Percentiles rank a stretch among this genome's conserved stretches.
phyloP scores from a whole-genome alignment of 1,139 yeast genomes.

The Debaryomycetaceae sp. region DNA sequence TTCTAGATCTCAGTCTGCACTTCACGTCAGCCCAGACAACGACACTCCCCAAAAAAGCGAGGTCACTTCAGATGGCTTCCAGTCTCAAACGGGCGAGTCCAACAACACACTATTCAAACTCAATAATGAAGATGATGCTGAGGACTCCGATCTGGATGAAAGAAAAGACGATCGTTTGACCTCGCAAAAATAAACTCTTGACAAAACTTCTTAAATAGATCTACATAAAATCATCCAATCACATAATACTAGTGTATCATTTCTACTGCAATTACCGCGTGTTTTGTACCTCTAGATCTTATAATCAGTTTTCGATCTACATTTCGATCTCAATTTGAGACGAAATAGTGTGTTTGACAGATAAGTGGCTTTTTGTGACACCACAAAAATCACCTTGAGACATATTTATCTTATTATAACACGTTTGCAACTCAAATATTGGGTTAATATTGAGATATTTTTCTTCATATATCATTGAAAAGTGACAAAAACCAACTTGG shows the following conservation, averaged over 20 bases:
- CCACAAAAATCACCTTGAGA: neutral
- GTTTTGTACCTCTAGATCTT: too few species aligned
- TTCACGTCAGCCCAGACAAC: neutral
- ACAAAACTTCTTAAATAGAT: constrained; percentile 6
- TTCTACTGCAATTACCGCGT: too few species aligned
- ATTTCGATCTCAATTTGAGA: too few species aligned
- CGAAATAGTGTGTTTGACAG: too few species aligned
- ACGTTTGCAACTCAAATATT: neutral
- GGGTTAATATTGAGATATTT: too few species aligned
- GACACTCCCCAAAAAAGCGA: constrained; percentile 27
- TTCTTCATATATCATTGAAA: too few species aligned
- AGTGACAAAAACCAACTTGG: too few species aligned
- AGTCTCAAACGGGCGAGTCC: constrained; percentile 4
- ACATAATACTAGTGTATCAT: too few species aligned
- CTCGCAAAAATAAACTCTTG: neutral
- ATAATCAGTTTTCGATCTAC: too few species aligned
- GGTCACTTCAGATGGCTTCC: constrained; percentile 2
- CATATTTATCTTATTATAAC: neutral
- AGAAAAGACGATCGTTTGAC: constrained; percentile 31
- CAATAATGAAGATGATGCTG: constrained; percentile 28
- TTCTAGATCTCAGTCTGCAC: constrained; percentile 14
- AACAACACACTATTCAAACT: constrained; percentile 29
- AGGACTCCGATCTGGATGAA: constrained; percentile 24
- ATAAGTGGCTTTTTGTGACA: neutral
- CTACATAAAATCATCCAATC: neutral